Percentiles rank a stretch among this genome's conserved stretches.
phyloP scores from a whole-genome alignment of 768 basidiomycete genomes.

The Kondoa malvinella region DNA sequence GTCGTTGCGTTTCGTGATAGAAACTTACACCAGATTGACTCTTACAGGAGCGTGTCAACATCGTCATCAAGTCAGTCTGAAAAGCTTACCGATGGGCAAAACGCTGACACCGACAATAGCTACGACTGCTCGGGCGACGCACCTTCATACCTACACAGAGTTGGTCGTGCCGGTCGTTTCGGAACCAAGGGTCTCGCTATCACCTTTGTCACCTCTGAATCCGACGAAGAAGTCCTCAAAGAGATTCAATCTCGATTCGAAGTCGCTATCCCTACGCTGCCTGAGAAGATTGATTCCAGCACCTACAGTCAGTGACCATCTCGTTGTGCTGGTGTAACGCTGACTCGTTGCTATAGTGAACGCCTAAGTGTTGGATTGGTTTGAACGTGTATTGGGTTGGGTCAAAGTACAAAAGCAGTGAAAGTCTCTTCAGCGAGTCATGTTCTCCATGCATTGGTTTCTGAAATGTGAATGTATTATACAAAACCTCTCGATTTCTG shows the following conservation, averaged over 20 bases:
- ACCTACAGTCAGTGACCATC: constrained; percentile 54
- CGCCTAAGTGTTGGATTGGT: constrained; percentile 9
- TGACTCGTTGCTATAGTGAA: constrained; percentile 17
- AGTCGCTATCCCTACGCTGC: constrained; percentile 86
- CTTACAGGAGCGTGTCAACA: constrained; percentile 4
- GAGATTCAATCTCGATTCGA: constrained; percentile 93
- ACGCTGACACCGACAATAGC: too few relatives aligned
- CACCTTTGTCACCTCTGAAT: constrained; percentile 84
- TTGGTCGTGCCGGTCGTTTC: constrained; percentile 97
- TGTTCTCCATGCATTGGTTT: neutral
- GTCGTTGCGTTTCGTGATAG: neutral
- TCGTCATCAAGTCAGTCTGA: constrained; percentile 69
- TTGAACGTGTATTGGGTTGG: neutral
- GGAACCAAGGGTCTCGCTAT: constrained; percentile 98
- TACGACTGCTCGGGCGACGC: constrained; percentile 96
- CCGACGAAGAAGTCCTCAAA: constrained; percentile 82
- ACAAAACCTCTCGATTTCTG: neutral
- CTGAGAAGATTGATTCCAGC: constrained; percentile 80
- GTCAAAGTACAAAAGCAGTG: neutral
- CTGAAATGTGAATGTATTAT: neutral
- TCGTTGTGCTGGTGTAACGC: neutral
- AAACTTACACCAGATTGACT: neutral
- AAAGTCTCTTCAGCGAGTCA: neutral
- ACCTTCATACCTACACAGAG: constrained; percentile 95
- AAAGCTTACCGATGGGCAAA: too few relatives aligned